Conservation (phyloP, 2,329 filamentous ascomycete species). For the Fusarium proliferatum region DNA sequence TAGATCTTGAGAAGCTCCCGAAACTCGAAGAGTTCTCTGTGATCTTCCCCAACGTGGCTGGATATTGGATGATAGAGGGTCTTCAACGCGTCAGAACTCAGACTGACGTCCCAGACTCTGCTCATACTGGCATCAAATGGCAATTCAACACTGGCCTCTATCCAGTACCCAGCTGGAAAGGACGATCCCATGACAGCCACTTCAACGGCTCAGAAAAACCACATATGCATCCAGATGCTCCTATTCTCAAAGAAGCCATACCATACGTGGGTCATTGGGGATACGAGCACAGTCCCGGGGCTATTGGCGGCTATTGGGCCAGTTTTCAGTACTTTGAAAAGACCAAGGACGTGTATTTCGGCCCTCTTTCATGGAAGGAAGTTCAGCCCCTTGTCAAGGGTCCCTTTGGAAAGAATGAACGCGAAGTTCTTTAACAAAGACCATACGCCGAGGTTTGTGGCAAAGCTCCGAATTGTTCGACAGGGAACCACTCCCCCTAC, state of each 20-base stretch:
- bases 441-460: neutral
- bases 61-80: rapidly evolving
- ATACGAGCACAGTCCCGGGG: rapidly evolving
- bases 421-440: neutral
- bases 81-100: neutral
- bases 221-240: rapidly evolving
- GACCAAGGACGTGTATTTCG: neutral
- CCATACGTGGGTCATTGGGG: neutral
- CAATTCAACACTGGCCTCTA: neutral
- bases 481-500: neutral
- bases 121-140: neutral
- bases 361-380: neutral
- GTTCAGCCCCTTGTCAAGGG: rapidly evolving
- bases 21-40: neutral
- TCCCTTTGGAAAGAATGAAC: rapidly evolving
- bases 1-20: neutral
- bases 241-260: neutral
- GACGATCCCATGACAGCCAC: neutral
- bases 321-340: neutral
- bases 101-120: rapidly evolving
- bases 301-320: neutral
- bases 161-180: neutral
- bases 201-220: rapidly evolving
- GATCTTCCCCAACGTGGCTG: rapidly evolving
- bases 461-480: neutral